Evolutionary conservation across 2,329 filamentous ascomycete genomes (phyloP), one percentile per base, ranked within the genome.

Genomic region (Claviceps humidiphila): DNA sequence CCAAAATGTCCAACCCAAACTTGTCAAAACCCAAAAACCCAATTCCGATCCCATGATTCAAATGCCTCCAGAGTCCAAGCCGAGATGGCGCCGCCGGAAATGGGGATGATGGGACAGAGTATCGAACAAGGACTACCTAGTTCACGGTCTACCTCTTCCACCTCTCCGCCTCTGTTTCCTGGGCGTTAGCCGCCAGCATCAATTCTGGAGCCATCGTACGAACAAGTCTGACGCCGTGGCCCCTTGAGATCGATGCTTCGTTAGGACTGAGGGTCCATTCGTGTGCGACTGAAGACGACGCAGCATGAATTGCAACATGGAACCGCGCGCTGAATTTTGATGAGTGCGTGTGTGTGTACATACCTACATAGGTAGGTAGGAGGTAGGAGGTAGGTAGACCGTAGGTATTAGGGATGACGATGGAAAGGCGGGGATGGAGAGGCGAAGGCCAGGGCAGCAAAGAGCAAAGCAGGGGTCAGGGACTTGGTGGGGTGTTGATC

Each of bases 51-150:
- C 24, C 20, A n/a, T 16, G 11, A 42, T 42, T 39, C 26, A 20
- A 41, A n/a, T 24, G 40, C 17, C 40, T 42, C 17, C 24, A 22
- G 22, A 22, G 22, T 24, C 24, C 3, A 47, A 22, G 17, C 16
- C 44, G 26, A 26, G 13, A 45, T 24, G 43, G 24, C 24, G 24
- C 14, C 43, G 24, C 43, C 24, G 16, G 41, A 8, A 51, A 16
- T 47, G 20, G 41, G 39, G 49, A 37, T 44, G 20, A 45, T 11
- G 37, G 22, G 26, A 42, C 38, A n/a, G 24, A 11, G 17, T 39
- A 41, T 50, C 42, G 42, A 50, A 50, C 24, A 34, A 46, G 51
- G 34, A 47, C 49, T n/a, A n/a, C n/a, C n/a, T 43, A 43, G 17
- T 43, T 11, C 41, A 34, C 30, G 30, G 30, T 34, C 8, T 34